phyloP scores from a whole-genome alignment of 345 rosid species.

The Limnanthes douglasii region DNA sequence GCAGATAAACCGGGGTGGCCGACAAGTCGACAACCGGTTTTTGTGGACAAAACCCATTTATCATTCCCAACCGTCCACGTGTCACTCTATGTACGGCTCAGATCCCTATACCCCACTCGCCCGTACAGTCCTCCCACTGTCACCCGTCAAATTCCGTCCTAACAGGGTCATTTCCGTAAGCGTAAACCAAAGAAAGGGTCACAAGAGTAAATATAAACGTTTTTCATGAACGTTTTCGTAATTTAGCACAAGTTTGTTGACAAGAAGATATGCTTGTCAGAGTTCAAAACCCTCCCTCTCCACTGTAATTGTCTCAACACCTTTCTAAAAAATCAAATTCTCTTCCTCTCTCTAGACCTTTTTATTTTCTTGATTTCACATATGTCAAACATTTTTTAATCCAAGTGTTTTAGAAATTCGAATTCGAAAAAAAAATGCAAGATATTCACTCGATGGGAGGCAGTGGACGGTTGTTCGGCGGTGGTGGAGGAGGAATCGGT shows the following conservation, averaged over 20 bases:
- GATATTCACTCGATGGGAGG: constrained; percentile 37
- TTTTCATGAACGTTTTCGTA: constrained; percentile 16
- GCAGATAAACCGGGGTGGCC: constrained; percentile 41
- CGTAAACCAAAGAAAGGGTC: too few species aligned
- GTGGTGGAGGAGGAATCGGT: constrained; percentile 25
- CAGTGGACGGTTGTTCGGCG: constrained; percentile 23
- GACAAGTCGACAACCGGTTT: constrained; percentile 34
- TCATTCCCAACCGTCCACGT: constrained; percentile 18
- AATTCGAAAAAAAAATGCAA: too few species aligned
- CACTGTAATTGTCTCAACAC: too few species aligned
- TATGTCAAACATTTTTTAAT: too few species aligned
- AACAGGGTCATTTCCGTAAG: too few species aligned
- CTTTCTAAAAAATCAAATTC: too few species aligned
- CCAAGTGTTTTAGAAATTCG: too few species aligned
- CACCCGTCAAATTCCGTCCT: background rate
- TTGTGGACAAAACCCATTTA: constrained; percentile 20
- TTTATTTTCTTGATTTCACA: too few species aligned
- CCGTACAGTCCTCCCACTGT: background rate
- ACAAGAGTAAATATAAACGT: too few species aligned
- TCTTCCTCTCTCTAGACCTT: too few species aligned
- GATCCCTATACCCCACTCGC: constrained; percentile 6
- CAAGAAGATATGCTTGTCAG: constrained; percentile 24
- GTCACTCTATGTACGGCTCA: constrained; percentile 9
- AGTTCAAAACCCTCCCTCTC: constrained; percentile 7
- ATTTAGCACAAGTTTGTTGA: constrained; percentile 10